Conservation (phyloP, 352 stramenopile species). For the Aphanomyces astaci region DNA sequence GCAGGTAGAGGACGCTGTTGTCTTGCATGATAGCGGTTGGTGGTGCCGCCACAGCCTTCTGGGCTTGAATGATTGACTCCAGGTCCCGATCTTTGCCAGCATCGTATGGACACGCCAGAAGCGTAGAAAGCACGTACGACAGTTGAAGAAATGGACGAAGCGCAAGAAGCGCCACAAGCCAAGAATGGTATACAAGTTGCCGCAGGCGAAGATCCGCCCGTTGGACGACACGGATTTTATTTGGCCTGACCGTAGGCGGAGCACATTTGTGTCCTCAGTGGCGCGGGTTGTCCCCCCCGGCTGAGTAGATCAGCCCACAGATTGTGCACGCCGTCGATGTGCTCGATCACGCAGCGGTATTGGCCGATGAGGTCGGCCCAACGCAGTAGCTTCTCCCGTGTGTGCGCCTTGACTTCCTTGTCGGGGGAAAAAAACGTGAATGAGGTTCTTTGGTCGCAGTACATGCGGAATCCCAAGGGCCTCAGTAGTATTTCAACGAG, state of each 20-base stretch:
- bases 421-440: slow-evolving; percentile 25
- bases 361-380: slow-evolving; percentile 21
- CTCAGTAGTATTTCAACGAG: slow-evolving; percentile 23
- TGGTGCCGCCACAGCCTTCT: background rate
- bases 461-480: slow-evolving; percentile 16
- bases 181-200: background rate
- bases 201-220: background rate
- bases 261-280: background rate
- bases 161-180: background rate
- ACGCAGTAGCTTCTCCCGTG: slow-evolving; percentile 22
- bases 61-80: background rate
- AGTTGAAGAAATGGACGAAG: background rate
- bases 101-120: background rate
- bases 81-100: background rate
- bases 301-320: background rate
- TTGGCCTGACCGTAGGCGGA: background rate
- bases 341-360: slow-evolving; percentile 25
- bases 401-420: slow-evolving; percentile 18
- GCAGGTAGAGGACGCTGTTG: background rate
- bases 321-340: slow-evolving; percentile 16
- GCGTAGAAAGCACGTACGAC: background rate
- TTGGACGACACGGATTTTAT: background rate
- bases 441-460: slow-evolving; percentile 28
- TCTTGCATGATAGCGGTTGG: background rate
- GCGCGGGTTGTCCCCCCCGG: background rate